These are phyloP conservation scores for Skeletonema tropicum DNA, from an alignment of 108 stramenopile genomes.

Conservation along the genomic window DNA sequence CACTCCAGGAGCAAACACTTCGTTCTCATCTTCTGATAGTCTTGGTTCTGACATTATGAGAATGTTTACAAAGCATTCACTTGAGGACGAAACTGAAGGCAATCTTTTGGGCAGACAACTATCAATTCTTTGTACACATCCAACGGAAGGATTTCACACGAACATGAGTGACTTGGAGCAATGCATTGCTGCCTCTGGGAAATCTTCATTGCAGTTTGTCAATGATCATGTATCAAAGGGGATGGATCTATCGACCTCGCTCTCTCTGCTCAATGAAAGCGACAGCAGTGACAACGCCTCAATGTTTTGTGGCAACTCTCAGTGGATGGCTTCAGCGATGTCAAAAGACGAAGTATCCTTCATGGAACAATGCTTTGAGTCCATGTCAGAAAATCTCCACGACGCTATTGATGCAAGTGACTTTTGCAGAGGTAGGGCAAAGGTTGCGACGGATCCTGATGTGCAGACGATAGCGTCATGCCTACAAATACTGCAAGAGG, in stretches of 20 bases:
- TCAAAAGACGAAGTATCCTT: background rate
- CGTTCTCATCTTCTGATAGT: constrained; percentile 22
- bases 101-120: constrained; percentile 25
- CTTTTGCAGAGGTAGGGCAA: background rate
- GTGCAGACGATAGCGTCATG: constrained; percentile 7
- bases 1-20: constrained; percentile 8
- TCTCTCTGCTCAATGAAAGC: constrained; percentile 17
- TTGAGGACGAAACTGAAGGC: constrained; percentile 32
- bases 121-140: constrained; percentile 36
- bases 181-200: constrained; percentile 10
- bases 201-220: constrained; percentile 20
- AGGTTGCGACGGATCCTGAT: background rate
- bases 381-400: background rate
- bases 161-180: constrained; percentile 31
- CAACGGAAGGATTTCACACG: constrained; percentile 24
- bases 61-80: constrained; percentile 29
- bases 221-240: constrained; percentile 16
- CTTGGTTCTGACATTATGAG: constrained; percentile 43
- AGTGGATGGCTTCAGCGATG: constrained; percentile 25
- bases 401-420: background rate
- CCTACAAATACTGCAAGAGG: background rate
- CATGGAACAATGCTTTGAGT: constrained; percentile 7
- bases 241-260: constrained; percentile 8
- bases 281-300: constrained; percentile 4
- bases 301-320: constrained; percentile 17